Percentiles rank a stretch among this genome's conserved stretches.
Evolutionary conservation across 345 rosid species (phyloP).

Genomic region (Gossypium raimondii): DNA sequence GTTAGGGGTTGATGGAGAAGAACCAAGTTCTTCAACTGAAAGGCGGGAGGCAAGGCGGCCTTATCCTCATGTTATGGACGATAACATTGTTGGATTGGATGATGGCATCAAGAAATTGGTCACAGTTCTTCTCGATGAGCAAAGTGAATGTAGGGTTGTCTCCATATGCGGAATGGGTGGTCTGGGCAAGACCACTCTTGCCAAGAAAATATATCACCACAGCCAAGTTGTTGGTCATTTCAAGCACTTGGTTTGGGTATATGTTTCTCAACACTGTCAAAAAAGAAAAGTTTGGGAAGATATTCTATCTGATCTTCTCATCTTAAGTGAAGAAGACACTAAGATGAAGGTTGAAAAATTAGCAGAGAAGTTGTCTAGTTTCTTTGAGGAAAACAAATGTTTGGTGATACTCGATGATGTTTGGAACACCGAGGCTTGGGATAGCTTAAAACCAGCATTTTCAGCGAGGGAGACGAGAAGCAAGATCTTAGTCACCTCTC

Average conservation of each 20-base stretch:
- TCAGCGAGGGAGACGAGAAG: not conserved
- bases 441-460: not conserved
- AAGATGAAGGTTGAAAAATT: constrained; percentile 28
- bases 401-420: constrained; percentile 40
- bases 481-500: constrained; percentile 41
- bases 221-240: constrained; percentile 20
- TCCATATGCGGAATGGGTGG: constrained; percentile 45
- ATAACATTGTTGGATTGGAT: too few relatives aligned
- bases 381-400: not conserved
- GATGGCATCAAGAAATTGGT: too few relatives aligned
- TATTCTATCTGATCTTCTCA: constrained; percentile 18
- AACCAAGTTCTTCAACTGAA: too few relatives aligned
- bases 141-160: not conserved
- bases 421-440: not conserved
- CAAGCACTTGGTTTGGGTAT: constrained; percentile 33
- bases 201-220: constrained; percentile 19
- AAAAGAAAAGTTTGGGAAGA: constrained; percentile 27
- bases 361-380: constrained; percentile 11
- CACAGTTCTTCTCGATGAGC: too few relatives aligned
- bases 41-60: too few relatives aligned
- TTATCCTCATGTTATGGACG: too few relatives aligned
- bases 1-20: too few relatives aligned
- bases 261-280: constrained; percentile 33
- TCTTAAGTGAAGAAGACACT: not conserved
- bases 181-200: constrained; percentile 40